Base-by-base conservation (phyloP, 352 stramenopile species). In the Globisporangium megalacanthum region DNA sequence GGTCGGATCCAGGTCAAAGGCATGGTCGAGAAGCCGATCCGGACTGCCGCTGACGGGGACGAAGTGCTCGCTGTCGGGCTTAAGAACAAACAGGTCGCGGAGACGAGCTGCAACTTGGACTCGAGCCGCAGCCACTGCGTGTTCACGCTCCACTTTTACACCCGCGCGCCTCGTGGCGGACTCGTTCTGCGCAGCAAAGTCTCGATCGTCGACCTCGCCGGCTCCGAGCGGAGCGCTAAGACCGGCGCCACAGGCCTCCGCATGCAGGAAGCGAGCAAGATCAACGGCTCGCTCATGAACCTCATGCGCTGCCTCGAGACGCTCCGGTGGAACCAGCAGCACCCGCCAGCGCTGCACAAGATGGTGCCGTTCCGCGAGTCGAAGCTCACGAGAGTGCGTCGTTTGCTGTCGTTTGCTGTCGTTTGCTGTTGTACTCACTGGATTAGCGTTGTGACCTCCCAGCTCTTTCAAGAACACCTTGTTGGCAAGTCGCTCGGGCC, bases 211-310 rank as follows among this genome's bases (percentile, higher is more conserved):
- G 97, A 99, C 62, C 68, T 99, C 19, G 97, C 97, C 4, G 83
- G 83, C 2, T 89, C 79, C 1, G 83, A 94, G 61, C 72, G 83
- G 9, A 71, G 82, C 19, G 83, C 82, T 8, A 86, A 96, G 54
- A 89, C 72, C 2, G 83, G 83, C 0, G 87, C 85, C 31, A 92
- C 89, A 17, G 82, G 83, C 7, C 54, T 88, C 13, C 88, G 94
- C 22, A 97, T 98, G 75, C 96, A 98, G 54, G 97, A 99, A 71
- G 95, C 96, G n/a, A 97, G 92, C 61, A 90, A 97, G 62, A 99
- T 99, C 68, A 99, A 99, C 83, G 86, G 85, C 17, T 98, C 90
- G 19, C 73, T 99, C 5, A 98, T 98, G 92, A 98, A 97, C 49
- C 83, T 99, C 25, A 99, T 98, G 92, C 84, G 89, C 44, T 99